phyloP scores from a whole-genome alignment of 2,329 filamentous ascomycete species.

The Neoarthrinium moseri region DNA sequence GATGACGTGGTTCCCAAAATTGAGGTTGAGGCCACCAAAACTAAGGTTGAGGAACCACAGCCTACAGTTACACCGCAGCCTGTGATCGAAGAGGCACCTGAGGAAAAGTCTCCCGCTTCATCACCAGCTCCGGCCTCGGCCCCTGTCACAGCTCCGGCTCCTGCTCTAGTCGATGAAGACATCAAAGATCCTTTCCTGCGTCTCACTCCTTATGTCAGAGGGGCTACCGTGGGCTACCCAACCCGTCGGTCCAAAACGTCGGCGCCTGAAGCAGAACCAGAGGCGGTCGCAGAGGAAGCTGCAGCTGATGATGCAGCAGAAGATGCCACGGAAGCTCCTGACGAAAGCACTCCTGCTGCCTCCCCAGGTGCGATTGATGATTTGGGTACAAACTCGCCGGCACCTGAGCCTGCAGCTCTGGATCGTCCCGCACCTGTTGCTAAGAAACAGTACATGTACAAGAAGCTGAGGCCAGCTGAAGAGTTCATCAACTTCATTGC shows the following conservation, averaged over 20 bases:
- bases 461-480: conserved; percentile 49
- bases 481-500: conserved; percentile 49
- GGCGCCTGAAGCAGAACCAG: conserved; percentile 12
- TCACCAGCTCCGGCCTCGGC: neutral
- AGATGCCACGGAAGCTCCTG: conserved; percentile 22
- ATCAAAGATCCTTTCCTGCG: conserved; percentile 17
- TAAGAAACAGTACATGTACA: conserved; percentile 41
- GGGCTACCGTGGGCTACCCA: conserved; percentile 22
- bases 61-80: neutral
- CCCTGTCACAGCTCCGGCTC: neutral
- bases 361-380: conserved; percentile 23
- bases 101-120: neutral
- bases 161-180: conserved; percentile 6
- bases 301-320: conserved; percentile 20
- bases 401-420: conserved; percentile 22
- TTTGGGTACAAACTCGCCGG: conserved; percentile 35
- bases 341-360: conserved; percentile 30
- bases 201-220: conserved; percentile 28
- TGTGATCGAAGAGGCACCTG: too few relatives aligned
- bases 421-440: conserved; percentile 12
- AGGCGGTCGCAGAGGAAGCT: conserved; percentile 19
- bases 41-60: neutral
- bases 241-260: conserved; percentile 12
- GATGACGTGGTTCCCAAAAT: conserved; percentile 8
- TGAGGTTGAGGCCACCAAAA: conserved; percentile 2